phyloP scores from a whole-genome alignment of 1,284 basidiomycete genomes.

The Ceratobasidium sp. region DNA sequence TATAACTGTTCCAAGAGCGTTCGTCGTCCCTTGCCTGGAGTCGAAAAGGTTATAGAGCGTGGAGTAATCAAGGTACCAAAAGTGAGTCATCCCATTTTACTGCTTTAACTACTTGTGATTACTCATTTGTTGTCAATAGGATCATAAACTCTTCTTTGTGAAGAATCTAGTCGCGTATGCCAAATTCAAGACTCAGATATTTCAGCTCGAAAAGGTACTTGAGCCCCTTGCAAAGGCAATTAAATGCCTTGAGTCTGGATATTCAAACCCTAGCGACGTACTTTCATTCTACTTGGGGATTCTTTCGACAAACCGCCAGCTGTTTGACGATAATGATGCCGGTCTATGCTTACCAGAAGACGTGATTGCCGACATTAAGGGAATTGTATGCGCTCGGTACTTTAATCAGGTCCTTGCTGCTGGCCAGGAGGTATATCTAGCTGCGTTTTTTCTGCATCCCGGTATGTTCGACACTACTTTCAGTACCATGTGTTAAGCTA shows the following conservation, averaged over 20 bases:
- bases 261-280: slow-evolving; percentile 34
- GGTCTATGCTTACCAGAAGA: slow-evolving; percentile 13
- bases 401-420: slow-evolving; percentile 29
- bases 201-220: slow-evolving; percentile 30
- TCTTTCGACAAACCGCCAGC: slow-evolving; percentile 8
- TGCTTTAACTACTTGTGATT: too few species aligned
- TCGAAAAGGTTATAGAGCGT: not conserved
- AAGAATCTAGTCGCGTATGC: not conserved
- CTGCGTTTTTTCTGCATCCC: slow-evolving; percentile 38
- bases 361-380: not conserved
- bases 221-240: slow-evolving; percentile 40
- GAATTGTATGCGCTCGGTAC: slow-evolving; percentile 23
- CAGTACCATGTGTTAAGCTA: not conserved
- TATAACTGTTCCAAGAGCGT: slow-evolving; percentile 36
- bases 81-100: too few species aligned
- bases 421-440: slow-evolving; percentile 30
- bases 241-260: slow-evolving; percentile 39
- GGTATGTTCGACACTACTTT: not conserved
- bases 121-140: too few species aligned
- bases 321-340: slow-evolving; percentile 30
- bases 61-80: slow-evolving; percentile 3
- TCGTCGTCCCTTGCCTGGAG: not conserved
- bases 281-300: slow-evolving; percentile 40
- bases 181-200: not conserved
- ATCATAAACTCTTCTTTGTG: slow-evolving; percentile 2